Evolutionary conservation across 352 stramenopile species (phyloP), one percentile per base, ranked within the genome.

Genomic region (Globisporangium acanthophoron): DNA sequence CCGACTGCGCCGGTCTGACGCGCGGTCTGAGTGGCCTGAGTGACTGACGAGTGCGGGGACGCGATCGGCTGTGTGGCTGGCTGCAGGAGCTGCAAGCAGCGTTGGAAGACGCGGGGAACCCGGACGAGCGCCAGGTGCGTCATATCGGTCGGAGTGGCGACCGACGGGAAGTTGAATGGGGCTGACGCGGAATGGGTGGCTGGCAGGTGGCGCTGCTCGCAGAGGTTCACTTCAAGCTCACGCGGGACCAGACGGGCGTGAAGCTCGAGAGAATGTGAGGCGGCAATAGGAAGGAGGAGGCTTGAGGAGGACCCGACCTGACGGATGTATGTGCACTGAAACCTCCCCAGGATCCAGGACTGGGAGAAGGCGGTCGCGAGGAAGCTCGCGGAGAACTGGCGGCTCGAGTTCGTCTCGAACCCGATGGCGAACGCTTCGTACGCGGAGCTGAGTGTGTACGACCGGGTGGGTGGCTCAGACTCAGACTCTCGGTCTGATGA

Each of bases 261-360:
- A 93, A 93, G 70, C 70, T 89, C 66, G 80, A 91, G 52, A 82
- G 79, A 73, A 91, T 93, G 83, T 91, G 54, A 41, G 78, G 80
- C 3, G 47, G 3, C 21, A 21, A 1, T 0, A 45, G 12, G 13
- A 4, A 5, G 40, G n/a, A 8, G 2, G 40, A 20, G 40, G 40
- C 13, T 20, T 20, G 13, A 20, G 12, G 40, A n/a, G 13, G 40
- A 45, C 13, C 16, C 40, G 40, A 20, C 40, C 37, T 53, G 35
- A 33, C 21, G 56, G 29, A 7, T 33, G 15, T 18, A 24, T 24
- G 49, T 46, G 44, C 21, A 47, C 43, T 58, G 54, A n/a, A 3
- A 12, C 2, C 33, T 9, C 24, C 27, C 50, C 53, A 94, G 85
- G 82, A 62, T 90, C 29, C 79, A 91, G 65, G 85, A 92, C 59